A percentile compares a stretch with the other conserved stretches of the same genome.
phyloP scores from a whole-genome alignment of 768 basidiomycete species.

The Termitomyces sp. region DNA sequence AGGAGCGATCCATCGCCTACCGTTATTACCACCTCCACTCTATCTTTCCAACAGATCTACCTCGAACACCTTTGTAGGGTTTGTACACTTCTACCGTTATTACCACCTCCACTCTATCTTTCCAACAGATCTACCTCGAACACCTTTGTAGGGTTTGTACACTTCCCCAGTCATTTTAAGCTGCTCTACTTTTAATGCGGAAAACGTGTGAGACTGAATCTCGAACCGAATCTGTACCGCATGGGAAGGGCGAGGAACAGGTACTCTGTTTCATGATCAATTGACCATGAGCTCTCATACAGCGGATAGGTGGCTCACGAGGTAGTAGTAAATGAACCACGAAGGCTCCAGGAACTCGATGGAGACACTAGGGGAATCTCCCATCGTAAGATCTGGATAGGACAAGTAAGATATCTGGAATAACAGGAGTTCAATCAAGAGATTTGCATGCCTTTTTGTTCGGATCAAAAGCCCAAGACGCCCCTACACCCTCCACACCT shows the following conservation, averaged over 20 bases:
- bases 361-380: constrained; percentile 65
- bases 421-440: background rate
- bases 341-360: constrained; percentile 67
- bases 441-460: constrained; percentile 45
- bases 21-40: constrained; percentile 58
- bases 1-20: background rate
- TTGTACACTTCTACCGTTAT: constrained; percentile 79
- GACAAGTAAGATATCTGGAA: background rate
- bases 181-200: constrained; percentile 81
- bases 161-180: constrained; percentile 73
- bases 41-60: constrained; percentile 58
- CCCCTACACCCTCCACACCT: constrained; percentile 27
- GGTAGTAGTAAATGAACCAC: constrained; percentile 61
- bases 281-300: background rate
- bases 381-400: constrained; percentile 69
- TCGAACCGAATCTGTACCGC: constrained; percentile 73
- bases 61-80: constrained; percentile 88
- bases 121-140: constrained; percentile 65
- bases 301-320: background rate
- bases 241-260: constrained; percentile 62
- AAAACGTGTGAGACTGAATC: constrained; percentile 69
- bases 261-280: constrained; percentile 19
- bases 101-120: constrained; percentile 69
- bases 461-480: constrained; percentile 82
- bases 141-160: constrained; percentile 93